Evolutionary conservation across 768 basidiomycete genomes (phyloP).

Genomic region (Ramaria sp.): DNA sequence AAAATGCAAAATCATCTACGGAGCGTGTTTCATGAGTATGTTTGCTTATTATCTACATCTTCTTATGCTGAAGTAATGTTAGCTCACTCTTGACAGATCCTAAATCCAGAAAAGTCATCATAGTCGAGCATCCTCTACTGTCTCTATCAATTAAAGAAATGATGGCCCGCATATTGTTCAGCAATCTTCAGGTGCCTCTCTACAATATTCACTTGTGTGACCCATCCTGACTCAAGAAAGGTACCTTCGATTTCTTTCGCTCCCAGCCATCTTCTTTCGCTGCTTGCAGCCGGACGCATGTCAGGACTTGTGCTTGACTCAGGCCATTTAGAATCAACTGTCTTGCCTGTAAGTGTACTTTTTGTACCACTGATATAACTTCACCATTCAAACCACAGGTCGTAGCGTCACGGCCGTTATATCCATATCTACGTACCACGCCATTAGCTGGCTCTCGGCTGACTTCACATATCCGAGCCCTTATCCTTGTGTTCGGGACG

Average conservation of each 20-base stretch:
- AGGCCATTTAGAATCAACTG: conserved; percentile 84
- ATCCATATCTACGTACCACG: conserved; percentile 70
- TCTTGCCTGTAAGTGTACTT: conserved; percentile 58
- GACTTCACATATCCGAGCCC: conserved; percentile 65
- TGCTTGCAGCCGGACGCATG: conserved; percentile 79
- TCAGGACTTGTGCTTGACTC: conserved; percentile 92
- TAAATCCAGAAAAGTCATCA: conserved; percentile 87
- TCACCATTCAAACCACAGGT: conserved; percentile 39
- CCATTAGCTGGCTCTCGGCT: conserved; percentile 81
- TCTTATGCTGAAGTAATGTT: conserved; percentile 10
- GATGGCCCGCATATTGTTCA: conserved; percentile 77
- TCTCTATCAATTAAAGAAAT: conserved; percentile 82
- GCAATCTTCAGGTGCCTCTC: conserved; percentile 65
- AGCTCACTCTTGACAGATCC: conserved; percentile 92
- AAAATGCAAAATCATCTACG: conserved; percentile 59
- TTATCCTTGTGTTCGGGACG: conserved; percentile 73
- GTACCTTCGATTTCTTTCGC: conserved; percentile 93
- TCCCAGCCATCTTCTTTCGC: conserved; percentile 73
- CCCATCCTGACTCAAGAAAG: conserved; percentile 27
- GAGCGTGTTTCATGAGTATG: conserved; percentile 79
- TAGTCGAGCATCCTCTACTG: conserved; percentile 83
- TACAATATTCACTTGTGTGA: not conserved
- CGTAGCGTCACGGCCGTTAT: conserved; percentile 80
- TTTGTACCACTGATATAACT: not conserved
- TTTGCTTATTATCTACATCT: not conserved